Base-by-base conservation (phyloP, 129 eudicot genomes). In the Centella asiatica region DNA sequence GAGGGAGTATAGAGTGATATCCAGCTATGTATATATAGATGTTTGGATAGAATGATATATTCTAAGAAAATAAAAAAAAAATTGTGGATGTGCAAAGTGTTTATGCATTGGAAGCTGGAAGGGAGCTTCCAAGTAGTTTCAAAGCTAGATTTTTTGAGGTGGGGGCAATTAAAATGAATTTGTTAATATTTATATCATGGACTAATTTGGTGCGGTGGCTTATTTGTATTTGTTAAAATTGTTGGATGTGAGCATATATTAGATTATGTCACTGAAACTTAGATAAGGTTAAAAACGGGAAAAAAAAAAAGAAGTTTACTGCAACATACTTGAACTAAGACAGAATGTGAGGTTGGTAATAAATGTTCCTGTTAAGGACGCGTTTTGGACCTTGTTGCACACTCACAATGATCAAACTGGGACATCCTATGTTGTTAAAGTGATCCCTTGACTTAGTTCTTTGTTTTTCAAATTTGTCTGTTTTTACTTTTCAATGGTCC, bases 51-150 rank as follows among this genome's bases (percentile, higher is more conserved):
- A 62, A 44, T 64, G 23, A 34, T 19, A 23, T 60, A 42, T 22
- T 39, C 4, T 6, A 9, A 10, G 29, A 23, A n/a, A 52, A 7
- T n/a, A 10, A 34, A 62, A 39, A 23, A 1, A n/a, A n/a, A n/a
- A n/a, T n/a, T n/a, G n/a, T n/a, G n/a, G n/a, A n/a, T n/a, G n/a
- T n/a, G 62, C 54, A 51, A 50, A 49, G 53, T 57, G 57, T 66
- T 67, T 19, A 4, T 36, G 50, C 27, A 60, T 60, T 65, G 48
- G 25, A 47, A 62, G 71, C 29, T 25, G 39, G 61, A 47, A 57
- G 77, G 65, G 64, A 68, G 72, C 28, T 75, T 79, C 84, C 69
- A 75, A 71, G 80, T 63, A 71, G 75, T n/a, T 79, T 70, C 77
- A 25, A 60, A 60, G 46, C 17, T 24, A 15, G 51, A 39, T 60